Evolutionary conservation across 371 early-diverging fungal species (phyloP).

Genomic region (Mycotypha africana): DNA sequence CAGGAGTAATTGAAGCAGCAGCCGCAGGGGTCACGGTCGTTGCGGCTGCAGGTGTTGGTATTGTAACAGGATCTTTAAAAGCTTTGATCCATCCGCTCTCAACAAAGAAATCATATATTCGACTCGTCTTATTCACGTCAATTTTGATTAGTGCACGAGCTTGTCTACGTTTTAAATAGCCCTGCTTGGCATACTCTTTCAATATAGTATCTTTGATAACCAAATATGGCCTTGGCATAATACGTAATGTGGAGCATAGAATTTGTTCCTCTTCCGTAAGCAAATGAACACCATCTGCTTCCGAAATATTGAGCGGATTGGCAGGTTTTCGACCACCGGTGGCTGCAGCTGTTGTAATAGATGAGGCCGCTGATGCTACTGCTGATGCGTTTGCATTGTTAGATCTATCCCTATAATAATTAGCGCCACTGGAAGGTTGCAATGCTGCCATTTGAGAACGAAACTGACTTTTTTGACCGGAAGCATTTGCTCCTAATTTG

Average conservation of each 20-base stretch:
- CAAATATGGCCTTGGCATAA: slow-evolving; percentile 84
- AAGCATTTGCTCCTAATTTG: slow-evolving; percentile 16
- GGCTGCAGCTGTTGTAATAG: slow-evolving; percentile 21
- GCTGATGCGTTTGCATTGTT: not conserved
- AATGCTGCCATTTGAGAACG: slow-evolving; percentile 22
- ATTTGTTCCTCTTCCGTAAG: slow-evolving; percentile 74
- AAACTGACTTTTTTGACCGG: slow-evolving; percentile 16
- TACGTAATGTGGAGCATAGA: slow-evolving; percentile 76
- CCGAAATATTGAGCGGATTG: slow-evolving; percentile 71
- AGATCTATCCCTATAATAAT: slow-evolving; percentile 28
- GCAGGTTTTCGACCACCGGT: slow-evolving; percentile 50
- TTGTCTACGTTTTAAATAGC: slow-evolving; percentile 66
- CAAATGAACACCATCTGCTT: slow-evolving; percentile 83
- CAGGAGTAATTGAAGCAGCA: not conserved
- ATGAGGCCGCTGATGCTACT: slow-evolving; percentile 11
- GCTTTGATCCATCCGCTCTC: slow-evolving; percentile 84
- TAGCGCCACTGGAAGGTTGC: slow-evolving; percentile 16
- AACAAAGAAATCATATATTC: slow-evolving; percentile 88
- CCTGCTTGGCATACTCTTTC: slow-evolving; percentile 73
- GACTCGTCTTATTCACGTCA: slow-evolving; percentile 80
- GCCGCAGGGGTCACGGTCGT: not conserved
- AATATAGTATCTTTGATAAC: slow-evolving; percentile 87
- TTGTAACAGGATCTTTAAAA: slow-evolving; percentile 30
- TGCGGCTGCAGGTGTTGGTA: slow-evolving; percentile 1
- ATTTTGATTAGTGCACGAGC: slow-evolving; percentile 81